Conservation (phyloP, 495 filamentous ascomycete species). For the Aspergillus ellipticus region DNA sequence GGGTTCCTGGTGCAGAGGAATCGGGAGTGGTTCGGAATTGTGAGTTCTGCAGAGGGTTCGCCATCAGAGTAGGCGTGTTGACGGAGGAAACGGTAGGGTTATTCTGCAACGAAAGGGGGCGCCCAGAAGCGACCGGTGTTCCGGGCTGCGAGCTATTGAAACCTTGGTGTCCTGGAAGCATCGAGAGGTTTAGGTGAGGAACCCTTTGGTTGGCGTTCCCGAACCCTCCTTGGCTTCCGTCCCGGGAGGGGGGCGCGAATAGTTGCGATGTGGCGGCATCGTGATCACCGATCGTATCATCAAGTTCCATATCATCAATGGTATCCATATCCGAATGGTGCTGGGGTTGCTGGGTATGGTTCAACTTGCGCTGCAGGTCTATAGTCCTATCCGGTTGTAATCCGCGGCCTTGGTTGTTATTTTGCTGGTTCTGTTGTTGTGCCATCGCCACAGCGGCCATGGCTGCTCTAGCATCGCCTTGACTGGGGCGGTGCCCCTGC, state of each 20-base stretch:
- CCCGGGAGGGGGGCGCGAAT: conserved; percentile 51
- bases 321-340: conserved; percentile 70
- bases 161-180: conserved; percentile 69
- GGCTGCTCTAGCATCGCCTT: conserved; percentile 54
- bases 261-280: conserved; percentile 62
- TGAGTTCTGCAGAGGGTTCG: conserved; percentile 58
- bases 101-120: conserved; percentile 68
- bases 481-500: conserved; percentile 51
- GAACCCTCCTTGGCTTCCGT: conserved; percentile 56
- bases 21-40: conserved; percentile 68
- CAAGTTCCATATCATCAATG: conserved; percentile 96
- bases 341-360: conserved; percentile 37
- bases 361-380: conserved; percentile 44
- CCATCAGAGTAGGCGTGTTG: conserved; percentile 84
- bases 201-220: conserved; percentile 65
- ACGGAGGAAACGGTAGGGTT: conserved; percentile 98
- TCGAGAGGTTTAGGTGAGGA: conserved; percentile 69
- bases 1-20: conserved; percentile 70
- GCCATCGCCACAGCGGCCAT: conserved; percentile 53
- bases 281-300: conserved; percentile 67
- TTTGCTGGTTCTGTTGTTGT: conserved; percentile 54
- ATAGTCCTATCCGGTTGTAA: conserved; percentile 39
- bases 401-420: conserved; percentile 39
- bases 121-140: conserved; percentile 71
- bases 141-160: conserved; percentile 81